Conservation (phyloP, 345 rosid genomes). For the Conringia planisiliqua region DNA sequence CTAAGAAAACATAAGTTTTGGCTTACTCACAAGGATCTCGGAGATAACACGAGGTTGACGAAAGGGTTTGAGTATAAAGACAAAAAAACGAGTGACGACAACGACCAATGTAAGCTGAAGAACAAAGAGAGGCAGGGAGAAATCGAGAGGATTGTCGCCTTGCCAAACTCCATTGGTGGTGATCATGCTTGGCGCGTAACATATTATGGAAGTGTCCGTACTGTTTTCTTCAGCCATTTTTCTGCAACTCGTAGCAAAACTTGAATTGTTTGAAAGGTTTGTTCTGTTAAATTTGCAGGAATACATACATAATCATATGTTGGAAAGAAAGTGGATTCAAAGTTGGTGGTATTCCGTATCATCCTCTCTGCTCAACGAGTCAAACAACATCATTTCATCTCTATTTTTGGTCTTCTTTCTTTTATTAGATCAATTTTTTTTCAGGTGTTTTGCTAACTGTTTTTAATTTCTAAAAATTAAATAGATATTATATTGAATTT, state of each 20-base stretch:
- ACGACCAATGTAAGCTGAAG: constrained; percentile 77
- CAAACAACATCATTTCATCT: constrained; percentile 14
- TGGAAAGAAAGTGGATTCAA: constrained; percentile 13
- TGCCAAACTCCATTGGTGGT: constrained; percentile 97
- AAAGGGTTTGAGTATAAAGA: constrained; percentile 69
- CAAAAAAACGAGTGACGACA: constrained; percentile 61
- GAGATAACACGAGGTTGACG: constrained; percentile 92
- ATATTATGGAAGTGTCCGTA: constrained; percentile 44
- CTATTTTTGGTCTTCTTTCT: constrained; percentile 35
- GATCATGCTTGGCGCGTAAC: constrained; percentile 88
- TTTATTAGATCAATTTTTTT: constrained; percentile 18
- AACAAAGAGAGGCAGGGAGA: constrained; percentile 88
- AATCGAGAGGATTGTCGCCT: constrained; percentile 93
- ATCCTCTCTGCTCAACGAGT: constrained; percentile 30
- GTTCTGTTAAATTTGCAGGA: constrained; percentile 11
- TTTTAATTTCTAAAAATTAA: background rate
- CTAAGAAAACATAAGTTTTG: background rate
- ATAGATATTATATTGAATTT: too few relatives aligned
- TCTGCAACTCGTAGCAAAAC: background rate
- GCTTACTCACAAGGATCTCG: constrained; percentile 66
- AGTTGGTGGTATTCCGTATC: constrained; percentile 35
- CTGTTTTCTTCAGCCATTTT: constrained; percentile 31
- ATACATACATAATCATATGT: constrained; percentile 15
- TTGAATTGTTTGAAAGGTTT: constrained; percentile 7
- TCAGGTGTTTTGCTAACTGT: constrained; percentile 15